Conservation (phyloP, 352 stramenopile species). For the Hyaloperonospora brassicae region DNA sequence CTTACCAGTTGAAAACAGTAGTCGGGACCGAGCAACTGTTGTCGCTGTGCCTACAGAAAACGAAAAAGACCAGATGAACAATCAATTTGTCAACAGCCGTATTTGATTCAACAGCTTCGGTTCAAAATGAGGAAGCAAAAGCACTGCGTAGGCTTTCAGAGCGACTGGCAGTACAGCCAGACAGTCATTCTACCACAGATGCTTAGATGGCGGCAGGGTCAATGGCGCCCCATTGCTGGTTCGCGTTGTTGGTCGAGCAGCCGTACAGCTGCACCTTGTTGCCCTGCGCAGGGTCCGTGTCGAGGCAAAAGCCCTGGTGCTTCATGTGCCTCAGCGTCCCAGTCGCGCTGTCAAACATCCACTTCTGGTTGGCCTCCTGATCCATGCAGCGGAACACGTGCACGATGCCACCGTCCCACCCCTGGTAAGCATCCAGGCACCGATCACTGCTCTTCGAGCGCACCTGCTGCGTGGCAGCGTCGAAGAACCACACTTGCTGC, state of each 20-base stretch:
- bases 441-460: conserved; percentile 62
- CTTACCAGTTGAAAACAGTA: no score
- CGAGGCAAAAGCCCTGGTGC: conserved; percentile 51
- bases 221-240: conserved; percentile 39
- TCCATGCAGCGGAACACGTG: conserved; percentile 50
- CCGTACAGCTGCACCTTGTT: conserved; percentile 57
- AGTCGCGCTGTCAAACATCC: conserved; percentile 42
- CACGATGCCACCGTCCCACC: conserved; percentile 38
- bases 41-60: no score
- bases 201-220: conserved; percentile 1
- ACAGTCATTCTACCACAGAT: neutral
- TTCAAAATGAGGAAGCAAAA: no score
- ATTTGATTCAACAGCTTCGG: no score
- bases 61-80: no score
- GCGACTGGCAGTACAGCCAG: no score
- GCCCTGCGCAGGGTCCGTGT: conserved; percentile 33
- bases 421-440: conserved; percentile 55
- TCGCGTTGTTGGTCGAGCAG: conserved; percentile 44
- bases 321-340: conserved; percentile 35
- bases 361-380: conserved; percentile 57
- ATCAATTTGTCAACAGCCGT: no score
- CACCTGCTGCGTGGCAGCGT: conserved; percentile 36
- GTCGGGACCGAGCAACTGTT: no score
- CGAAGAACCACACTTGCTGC: conserved; percentile 63
- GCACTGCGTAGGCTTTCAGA: no score